Evolutionary conservation across 108 stramenopile species (phyloP), one percentile per base, ranked within the genome.

Genomic region (Asterionellopsis glacialis): DNA sequence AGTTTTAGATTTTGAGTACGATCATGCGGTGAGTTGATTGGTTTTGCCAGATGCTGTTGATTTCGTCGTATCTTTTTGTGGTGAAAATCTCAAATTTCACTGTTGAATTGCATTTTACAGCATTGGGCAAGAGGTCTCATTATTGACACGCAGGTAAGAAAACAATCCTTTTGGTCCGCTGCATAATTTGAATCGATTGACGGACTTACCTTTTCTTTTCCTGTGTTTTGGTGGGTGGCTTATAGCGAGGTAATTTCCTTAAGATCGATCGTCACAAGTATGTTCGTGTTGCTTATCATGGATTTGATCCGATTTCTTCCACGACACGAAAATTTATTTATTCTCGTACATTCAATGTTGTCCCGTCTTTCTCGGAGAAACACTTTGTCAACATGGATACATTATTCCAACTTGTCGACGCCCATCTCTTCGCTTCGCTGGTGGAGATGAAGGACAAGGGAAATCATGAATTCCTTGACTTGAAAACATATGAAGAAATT

Each of bases 211-310:
- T 33, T 33, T 33, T 33, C 5, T 33, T 33, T 33, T 33, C 7
- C 33, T 33, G 33, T 33, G 33, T 2, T 33, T 33, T 33, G 33
- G 33, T 33, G 33, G 7, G 2, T 33, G n/a, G n/a, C 33, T 33
- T 33, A 5, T 7, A 33, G 61, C 71, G 94, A 10, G 95, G 95
- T n/a, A 96, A 96, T 68, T 88, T 96, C 64, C 63, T 96, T 44
- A 94, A 96, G 66, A 95, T 96, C 67, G 97, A 98, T 67, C 72
- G 95, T 42, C 97, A 98, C 61, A 95, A 92, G 69, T 98, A 98
- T 74, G 90, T 93, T 23, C 88, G 97, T 12, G 80, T 92, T 53
- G 97, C 95, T 11, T 89, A 87, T 63, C 97, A 98, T 77, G 93
- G 93, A 44, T 79, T 86, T 55, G 72, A 81, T 16, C 68, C 70